Percentiles rank a stretch among this genome's conserved stretches.
phyloP scores from a whole-genome alignment of 257 asterid species.

The Orobanche coerulescens region DNA sequence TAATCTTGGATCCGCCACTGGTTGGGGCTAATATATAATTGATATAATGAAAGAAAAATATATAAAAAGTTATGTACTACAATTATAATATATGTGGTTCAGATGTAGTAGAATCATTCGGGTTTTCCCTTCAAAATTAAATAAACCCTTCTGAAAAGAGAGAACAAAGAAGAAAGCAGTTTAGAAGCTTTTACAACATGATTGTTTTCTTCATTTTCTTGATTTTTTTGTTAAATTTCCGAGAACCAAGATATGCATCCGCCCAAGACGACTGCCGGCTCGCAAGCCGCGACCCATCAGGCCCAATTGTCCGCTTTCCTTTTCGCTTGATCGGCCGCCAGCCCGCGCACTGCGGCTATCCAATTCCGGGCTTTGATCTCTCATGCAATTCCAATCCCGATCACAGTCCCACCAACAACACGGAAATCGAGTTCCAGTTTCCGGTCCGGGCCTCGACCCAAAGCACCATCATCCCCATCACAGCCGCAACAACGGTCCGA shows the following conservation, averaged over 20 bases:
- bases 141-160: background rate
- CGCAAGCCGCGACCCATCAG: slow-evolving; percentile 38
- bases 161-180: background rate
- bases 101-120: no score
- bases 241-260: slow-evolving; percentile 20
- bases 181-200: slow-evolving; percentile 14
- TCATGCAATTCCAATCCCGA: slow-evolving; percentile 37
- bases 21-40: no score
- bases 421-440: slow-evolving; percentile 39
- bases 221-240: slow-evolving; percentile 5
- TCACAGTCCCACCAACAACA: no score
- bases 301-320: slow-evolving; percentile 61
- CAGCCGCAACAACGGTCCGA: slow-evolving; percentile 30
- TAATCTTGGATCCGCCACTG: no score
- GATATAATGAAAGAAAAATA: no score
- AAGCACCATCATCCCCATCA: slow-evolving; percentile 30
- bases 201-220: slow-evolving; percentile 19
- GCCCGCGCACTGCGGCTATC: slow-evolving; percentile 43
- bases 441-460: slow-evolving; percentile 37
- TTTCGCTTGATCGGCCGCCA: slow-evolving; percentile 47
- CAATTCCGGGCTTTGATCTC: slow-evolving; percentile 48
- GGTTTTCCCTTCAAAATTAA: no score
- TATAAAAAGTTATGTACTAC: no score
- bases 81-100: no score
- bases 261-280: slow-evolving; percentile 56